A percentile compares a stretch with the other conserved stretches of the same genome.
These are phyloP conservation scores for Coemansia pectinata DNA, from an alignment of 192 early-diverging fungal species.

Conservation along the genomic window DNA sequence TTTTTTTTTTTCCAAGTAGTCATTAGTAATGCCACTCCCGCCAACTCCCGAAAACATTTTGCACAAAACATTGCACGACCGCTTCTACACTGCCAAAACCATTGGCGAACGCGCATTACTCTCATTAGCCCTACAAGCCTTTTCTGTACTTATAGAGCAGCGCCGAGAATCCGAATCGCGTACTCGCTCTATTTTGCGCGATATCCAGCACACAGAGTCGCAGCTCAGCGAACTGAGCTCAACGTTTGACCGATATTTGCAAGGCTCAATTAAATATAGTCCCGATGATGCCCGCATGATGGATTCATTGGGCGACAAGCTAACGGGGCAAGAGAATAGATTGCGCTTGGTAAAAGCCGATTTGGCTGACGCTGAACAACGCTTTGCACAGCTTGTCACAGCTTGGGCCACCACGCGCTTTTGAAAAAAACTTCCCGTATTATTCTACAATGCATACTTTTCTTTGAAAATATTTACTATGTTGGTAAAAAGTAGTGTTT, in stretches of 20 bases:
- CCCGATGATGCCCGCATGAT: slow-evolving; percentile 20
- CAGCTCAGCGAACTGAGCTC: slow-evolving; percentile 11
- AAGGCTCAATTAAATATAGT: slow-evolving; percentile 8
- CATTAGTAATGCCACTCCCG: slow-evolving; percentile 7
- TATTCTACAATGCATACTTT: not conserved
- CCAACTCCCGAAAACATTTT: slow-evolving; percentile 29
- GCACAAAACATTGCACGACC: slow-evolving; percentile 33
- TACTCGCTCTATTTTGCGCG: slow-evolving; percentile 12
- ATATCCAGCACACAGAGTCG: slow-evolving; percentile 25
- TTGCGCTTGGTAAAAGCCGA: slow-evolving; percentile 18
- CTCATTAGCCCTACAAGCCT: slow-evolving; percentile 19
- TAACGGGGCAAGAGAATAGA: slow-evolving; percentile 16
- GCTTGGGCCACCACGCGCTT: slow-evolving; percentile 13
- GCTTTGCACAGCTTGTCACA: slow-evolving; percentile 13
- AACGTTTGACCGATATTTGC: slow-evolving; percentile 13
- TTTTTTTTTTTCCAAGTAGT: not conserved
- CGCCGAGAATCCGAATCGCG: slow-evolving; percentile 21
- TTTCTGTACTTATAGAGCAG: slow-evolving; percentile 9
- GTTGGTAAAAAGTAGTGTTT: not conserved
- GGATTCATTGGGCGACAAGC: slow-evolving; percentile 5
- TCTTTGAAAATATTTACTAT: not conserved
- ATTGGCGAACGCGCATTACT: slow-evolving; percentile 24
- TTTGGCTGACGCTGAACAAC: slow-evolving; percentile 20
- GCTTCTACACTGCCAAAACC: slow-evolving; percentile 22
- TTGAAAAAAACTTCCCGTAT: not conserved